Conservation (phyloP, 192 early-diverging fungal species). For the Coemansia javaensis region DNA sequence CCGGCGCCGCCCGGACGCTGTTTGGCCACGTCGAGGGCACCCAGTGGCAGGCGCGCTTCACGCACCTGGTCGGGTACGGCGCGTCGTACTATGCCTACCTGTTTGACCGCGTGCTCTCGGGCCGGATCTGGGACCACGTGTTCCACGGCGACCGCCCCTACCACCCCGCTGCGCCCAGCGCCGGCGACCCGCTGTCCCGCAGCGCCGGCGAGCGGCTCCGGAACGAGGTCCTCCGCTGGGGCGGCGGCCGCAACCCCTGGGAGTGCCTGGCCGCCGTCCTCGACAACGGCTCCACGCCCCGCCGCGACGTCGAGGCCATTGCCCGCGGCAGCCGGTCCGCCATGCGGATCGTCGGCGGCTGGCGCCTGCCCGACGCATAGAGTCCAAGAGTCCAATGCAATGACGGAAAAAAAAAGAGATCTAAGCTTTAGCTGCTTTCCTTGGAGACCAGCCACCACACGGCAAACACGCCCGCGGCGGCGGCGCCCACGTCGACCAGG, state of each 20-base stretch:
- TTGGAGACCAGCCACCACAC: constrained; percentile 40
- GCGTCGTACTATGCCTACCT: constrained; percentile 94
- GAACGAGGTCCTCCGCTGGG: constrained; percentile 80
- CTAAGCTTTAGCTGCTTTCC: not conserved
- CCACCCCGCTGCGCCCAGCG: not conserved
- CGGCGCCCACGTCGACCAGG: constrained; percentile 30
- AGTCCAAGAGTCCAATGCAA: not conserved
- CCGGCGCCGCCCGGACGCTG: constrained; percentile 47
- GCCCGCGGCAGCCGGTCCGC: constrained; percentile 56
- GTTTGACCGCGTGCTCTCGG: constrained; percentile 78
- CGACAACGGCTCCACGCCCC: constrained; percentile 39
- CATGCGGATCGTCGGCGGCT: constrained; percentile 72
- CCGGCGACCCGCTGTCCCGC: constrained; percentile 50
- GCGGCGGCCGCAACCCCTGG: constrained; percentile 93
- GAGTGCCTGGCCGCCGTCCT: constrained; percentile 62
- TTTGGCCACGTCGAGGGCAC: constrained; percentile 70
- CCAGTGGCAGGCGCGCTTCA: constrained; percentile 87
- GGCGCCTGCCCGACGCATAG: constrained; percentile 52
- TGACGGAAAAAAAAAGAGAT: not conserved
- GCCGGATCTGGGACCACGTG: constrained; percentile 65
- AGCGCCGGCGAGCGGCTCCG: constrained; percentile 63
- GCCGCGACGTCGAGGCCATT: constrained; percentile 45
- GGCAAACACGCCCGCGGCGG: constrained; percentile 28
- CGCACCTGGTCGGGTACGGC: constrained; percentile 87
- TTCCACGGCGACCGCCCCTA: constrained; percentile 52